phyloP scores from a whole-genome alignment of 1,284 basidiomycete genomes.

The Ustilago trichophora region DNA sequence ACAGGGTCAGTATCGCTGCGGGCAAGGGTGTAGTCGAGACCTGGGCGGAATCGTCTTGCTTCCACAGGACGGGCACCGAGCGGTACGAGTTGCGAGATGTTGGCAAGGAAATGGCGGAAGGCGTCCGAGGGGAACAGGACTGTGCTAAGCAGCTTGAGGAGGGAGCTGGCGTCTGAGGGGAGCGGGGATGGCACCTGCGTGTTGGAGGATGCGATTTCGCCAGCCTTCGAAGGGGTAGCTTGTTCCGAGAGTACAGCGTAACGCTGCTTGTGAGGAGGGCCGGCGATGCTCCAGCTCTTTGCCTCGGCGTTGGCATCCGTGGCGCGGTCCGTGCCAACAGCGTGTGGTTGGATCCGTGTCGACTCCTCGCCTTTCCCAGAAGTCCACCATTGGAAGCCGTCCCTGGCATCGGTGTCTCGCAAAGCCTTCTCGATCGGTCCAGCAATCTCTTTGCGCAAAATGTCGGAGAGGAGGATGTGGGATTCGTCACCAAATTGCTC shows the following conservation, averaged over 20 bases:
- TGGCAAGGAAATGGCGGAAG: constrained; percentile 88
- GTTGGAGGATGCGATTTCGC: constrained; percentile 11
- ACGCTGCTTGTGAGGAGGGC: constrained; percentile 93
- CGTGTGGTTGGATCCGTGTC: constrained; percentile 54
- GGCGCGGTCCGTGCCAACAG: constrained; percentile 38
- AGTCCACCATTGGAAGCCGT: constrained; percentile 68
- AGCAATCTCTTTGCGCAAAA: constrained; percentile 59
- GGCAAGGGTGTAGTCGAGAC: constrained; percentile 93
- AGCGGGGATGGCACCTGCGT: constrained; percentile 34
- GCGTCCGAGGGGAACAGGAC: constrained; percentile 77
- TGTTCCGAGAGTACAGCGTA: constrained; percentile 73
- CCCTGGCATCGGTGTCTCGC: constrained; percentile 72
- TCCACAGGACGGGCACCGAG: constrained; percentile 74
- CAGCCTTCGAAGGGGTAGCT: constrained; percentile 34
- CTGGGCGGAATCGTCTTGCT: constrained; percentile 87
- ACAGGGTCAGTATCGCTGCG: constrained; percentile 80
- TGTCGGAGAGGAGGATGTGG: constrained; percentile 74
- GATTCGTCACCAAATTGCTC: constrained; percentile 87
- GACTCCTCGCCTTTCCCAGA: constrained; percentile 32
- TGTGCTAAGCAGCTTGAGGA: constrained; percentile 54
- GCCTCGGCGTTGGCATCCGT: constrained; percentile 16
- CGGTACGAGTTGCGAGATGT: constrained; percentile 80
- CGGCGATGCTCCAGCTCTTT: constrained; percentile 75
- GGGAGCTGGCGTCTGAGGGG: constrained; percentile 40
- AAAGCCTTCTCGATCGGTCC: constrained; percentile 54